A percentile compares a stretch with the other conserved stretches of the same genome.
Evolutionary conservation across 805 yeast species (phyloP).

Genomic region (Sungouiella blattae): DNA sequence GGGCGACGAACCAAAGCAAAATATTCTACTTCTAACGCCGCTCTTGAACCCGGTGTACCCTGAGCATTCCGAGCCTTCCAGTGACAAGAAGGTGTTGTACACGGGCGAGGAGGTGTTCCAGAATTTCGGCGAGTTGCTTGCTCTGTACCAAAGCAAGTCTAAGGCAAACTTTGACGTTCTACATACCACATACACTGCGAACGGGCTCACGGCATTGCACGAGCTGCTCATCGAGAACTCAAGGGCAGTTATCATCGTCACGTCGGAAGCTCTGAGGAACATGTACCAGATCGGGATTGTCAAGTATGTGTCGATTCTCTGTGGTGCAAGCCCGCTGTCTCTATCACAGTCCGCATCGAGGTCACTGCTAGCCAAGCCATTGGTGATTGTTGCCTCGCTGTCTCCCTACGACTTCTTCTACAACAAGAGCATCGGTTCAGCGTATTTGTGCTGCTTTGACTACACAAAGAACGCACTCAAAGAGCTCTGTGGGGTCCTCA

Average conservation of each 20-base stretch:
- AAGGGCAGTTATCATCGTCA: conserved; percentile 48
- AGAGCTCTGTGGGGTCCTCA: conserved; percentile 47
- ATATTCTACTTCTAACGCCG: conserved; percentile 35
- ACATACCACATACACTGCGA: conserved; percentile 58
- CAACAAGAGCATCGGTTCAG: conserved; percentile 50
- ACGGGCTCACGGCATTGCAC: conserved; percentile 53
- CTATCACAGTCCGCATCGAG: conserved; percentile 15
- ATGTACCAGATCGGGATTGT: conserved; percentile 61
- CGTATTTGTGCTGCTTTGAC: conserved; percentile 60
- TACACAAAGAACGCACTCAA: conserved; percentile 51
- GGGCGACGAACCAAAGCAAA: conserved; percentile 20
- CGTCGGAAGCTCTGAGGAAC: conserved; percentile 57
- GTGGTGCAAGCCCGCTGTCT: conserved; percentile 43
- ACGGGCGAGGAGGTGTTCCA: conserved; percentile 52
- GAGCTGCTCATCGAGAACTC: conserved; percentile 51
- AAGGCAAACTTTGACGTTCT: conserved; percentile 40
- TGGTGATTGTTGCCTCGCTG: conserved; percentile 57
- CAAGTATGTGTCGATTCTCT: conserved; percentile 52
- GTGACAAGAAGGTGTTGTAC: conserved; percentile 20
- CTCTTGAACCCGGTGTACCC: conserved; percentile 36
- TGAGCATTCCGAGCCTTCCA: conserved; percentile 4
- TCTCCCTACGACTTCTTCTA: conserved; percentile 62
- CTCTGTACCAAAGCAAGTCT: conserved; percentile 30
- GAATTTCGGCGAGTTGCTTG: conserved; percentile 46
- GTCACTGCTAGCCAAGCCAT: conserved; percentile 42